Evolutionary conservation across 176 grass and related monocot genomes (phyloP).

Genomic region (Raddia guianensis): DNA sequence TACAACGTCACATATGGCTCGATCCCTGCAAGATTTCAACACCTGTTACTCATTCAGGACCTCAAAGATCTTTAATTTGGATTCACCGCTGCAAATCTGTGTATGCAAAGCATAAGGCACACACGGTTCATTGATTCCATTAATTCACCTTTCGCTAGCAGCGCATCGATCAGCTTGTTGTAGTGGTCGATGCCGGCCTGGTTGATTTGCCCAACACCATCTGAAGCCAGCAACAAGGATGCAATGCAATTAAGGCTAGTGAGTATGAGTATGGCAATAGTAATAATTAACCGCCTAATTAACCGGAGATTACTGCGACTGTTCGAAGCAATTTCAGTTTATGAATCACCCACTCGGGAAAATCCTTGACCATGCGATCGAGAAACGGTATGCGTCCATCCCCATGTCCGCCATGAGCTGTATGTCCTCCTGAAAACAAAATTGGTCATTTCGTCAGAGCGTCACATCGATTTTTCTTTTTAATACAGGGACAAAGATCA

Average conservation of each 20-base stretch:
- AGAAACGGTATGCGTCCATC: conserved; percentile 96
- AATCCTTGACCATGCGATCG: conserved; percentile 88
- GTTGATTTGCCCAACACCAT: conserved; percentile 78
- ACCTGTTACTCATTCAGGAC: conserved; percentile 7
- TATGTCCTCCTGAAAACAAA: conserved; percentile 68
- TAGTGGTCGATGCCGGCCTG: conserved; percentile 93
- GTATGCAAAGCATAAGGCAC: background rate
- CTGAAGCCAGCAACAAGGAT: conserved; percentile 35
- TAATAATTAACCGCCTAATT: no score
- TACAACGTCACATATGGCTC: conserved; percentile 86
- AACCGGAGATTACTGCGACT: background rate
- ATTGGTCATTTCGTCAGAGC: background rate
- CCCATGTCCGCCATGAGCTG: conserved; percentile 94
- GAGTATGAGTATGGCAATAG: background rate
- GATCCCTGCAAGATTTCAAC: conserved; percentile 58
- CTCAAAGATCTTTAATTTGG: background rate
- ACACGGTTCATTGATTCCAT: background rate
- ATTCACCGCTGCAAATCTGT: background rate
- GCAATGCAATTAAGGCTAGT: background rate
- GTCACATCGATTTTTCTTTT: background rate
- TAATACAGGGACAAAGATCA: background rate
- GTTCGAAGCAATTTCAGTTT: background rate
- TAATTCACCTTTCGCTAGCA: conserved; percentile 74
- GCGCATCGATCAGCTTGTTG: conserved; percentile 81
- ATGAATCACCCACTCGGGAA: conserved; percentile 59